Percentiles rank a stretch among this genome's conserved stretches.
Conservation (phyloP, 208 protist species). For the Leishmania lainsoni region DNA sequence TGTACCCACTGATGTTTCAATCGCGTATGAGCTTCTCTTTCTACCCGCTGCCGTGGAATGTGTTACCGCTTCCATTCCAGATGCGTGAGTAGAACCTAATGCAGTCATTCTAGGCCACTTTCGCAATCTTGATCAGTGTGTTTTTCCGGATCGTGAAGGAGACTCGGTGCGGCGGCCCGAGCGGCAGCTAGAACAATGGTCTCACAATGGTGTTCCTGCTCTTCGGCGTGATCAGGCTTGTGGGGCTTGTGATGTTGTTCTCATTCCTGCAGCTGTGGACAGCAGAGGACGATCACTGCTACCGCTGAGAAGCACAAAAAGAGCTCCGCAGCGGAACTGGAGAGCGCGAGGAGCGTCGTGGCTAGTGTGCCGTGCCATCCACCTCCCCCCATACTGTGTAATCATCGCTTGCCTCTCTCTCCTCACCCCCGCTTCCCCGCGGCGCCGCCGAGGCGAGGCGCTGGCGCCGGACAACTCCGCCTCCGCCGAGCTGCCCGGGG, state of each 20-base stretch:
- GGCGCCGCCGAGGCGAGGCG: no score
- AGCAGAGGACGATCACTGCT: slow-evolving; percentile 24
- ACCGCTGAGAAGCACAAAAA: slow-evolving; percentile 6
- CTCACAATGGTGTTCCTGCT: slow-evolving; percentile 81
- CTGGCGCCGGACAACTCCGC: no score
- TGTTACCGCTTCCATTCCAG: slow-evolving; percentile 81
- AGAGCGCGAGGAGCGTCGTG: no score
- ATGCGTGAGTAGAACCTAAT: slow-evolving; percentile 62
- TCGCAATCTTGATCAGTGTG: slow-evolving; percentile 87
- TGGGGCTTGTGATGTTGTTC: slow-evolving; percentile 69
- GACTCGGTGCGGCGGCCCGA: slow-evolving; percentile 70
- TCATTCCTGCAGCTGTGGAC: slow-evolving; percentile 75
- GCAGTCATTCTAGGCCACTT: slow-evolving; percentile 69
- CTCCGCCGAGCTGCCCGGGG: no score
- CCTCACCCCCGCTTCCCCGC: no score
- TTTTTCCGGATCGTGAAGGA: slow-evolving; percentile 73
- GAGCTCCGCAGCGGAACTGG: not conserved
- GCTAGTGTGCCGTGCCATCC: no score
- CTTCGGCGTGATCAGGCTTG: slow-evolving; percentile 71
- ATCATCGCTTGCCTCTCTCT: no score
- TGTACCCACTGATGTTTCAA: slow-evolving; percentile 82
- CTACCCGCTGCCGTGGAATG: slow-evolving; percentile 75
- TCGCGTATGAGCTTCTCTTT: slow-evolving; percentile 74
- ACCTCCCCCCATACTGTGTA: no score
- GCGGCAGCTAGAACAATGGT: slow-evolving; percentile 81